Base-by-base conservation (phyloP, 139 green algal genomes). In the Coelastrella sp. region DNA sequence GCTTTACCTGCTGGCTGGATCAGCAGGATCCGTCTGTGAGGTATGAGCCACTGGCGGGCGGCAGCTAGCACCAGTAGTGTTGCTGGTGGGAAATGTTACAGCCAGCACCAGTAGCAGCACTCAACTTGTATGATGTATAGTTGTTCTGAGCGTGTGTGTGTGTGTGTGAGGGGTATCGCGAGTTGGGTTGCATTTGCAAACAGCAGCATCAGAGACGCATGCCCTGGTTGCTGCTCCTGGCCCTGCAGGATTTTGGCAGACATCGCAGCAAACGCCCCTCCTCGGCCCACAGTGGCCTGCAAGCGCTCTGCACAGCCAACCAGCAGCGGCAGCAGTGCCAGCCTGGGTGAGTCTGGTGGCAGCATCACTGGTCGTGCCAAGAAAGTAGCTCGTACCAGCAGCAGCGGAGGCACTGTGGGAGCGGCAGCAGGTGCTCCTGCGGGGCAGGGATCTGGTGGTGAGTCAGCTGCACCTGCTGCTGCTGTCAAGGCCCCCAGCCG, bases 251-350 rank as follows among this genome's bases (percentile, higher is more conserved):
- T 75, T 22, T n/a, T 76, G 35, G 78, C 88, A 25, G 58, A 85
- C 8, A 70, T 85, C 1, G 88, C 88, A 24, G 88, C 80, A 8
- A 91, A 84, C 58, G 88, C 88, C 15, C 88, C 88, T 7, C 88
- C 88, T 8, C 60, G 80, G 57, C 88, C 88, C 15, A 91, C 88
- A 27, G 81, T 81, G 7, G 88, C 88, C n/a, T 88, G 88, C 88
- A 91, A 91, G 88, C 80, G 88, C 58, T 73, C 59, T 7, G 80
- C 49, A 15, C 20, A 78, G 7, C 60, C 56, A 58, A 68, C 20
- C 80, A 75, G 81, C 80, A 61, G 63, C 85, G 24, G 24, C 84
- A 80, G 59, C 59, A 83, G 85, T 70, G 49, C 66, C 7, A 74
- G 27, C 7, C 73, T 76, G 17, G 68, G 68, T 25, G 68, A 76